Evolutionary conservation across 768 basidiomycete genomes (phyloP).

Genomic region (Austroboletus eburneus): DNA sequence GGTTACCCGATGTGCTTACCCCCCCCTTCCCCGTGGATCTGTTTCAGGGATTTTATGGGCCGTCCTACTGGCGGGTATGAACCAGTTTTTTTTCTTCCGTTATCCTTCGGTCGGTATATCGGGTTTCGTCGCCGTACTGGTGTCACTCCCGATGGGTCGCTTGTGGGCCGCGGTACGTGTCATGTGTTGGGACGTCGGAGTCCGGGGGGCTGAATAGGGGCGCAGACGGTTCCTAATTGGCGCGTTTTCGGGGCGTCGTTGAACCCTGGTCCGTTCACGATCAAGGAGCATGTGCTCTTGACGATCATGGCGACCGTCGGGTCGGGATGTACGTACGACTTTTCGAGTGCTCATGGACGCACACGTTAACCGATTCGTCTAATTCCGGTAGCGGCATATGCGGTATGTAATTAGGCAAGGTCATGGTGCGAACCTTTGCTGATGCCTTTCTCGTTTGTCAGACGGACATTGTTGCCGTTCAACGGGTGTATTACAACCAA

Average conservation of each 20-base stretch:
- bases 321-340: conserved; percentile 18
- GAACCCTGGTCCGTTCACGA: conserved; percentile 73
- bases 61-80: conserved; percentile 64
- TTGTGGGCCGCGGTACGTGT: conserved; percentile 47
- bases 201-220: conserved; percentile 16
- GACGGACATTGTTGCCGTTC: conserved; percentile 73
- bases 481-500: conserved; percentile 64
- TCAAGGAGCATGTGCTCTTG: conserved; percentile 69
- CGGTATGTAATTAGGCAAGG: conserved; percentile 19
- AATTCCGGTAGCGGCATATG: conserved; percentile 40
- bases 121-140: conserved; percentile 62
- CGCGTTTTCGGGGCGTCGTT: conserved; percentile 55
- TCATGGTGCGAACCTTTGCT: not conserved
- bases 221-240: conserved; percentile 50
- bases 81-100: conserved; percentile 75
- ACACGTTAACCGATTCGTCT: conserved; percentile 3
- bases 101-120: conserved; percentile 46
- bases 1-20: too few relatives aligned
- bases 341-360: too few relatives aligned
- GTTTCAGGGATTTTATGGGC: conserved; percentile 47
- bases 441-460: conserved; percentile 6
- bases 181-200: not conserved
- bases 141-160: conserved; percentile 67
- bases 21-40: too few relatives aligned
- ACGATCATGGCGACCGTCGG: conserved; percentile 64